Conservation (phyloP, 805 yeast species). For the Candida golubevii region DNA sequence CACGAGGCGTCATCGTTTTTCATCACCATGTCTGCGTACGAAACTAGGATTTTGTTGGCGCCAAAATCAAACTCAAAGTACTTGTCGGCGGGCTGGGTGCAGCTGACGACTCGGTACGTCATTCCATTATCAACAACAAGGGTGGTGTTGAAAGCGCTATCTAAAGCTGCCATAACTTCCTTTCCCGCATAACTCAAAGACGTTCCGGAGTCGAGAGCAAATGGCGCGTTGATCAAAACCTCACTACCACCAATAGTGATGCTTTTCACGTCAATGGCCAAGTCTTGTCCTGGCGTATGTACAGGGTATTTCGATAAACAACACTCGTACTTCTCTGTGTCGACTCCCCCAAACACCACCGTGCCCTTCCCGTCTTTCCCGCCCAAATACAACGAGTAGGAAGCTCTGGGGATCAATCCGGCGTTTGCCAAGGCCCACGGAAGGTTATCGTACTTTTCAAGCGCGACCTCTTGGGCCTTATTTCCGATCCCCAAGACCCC, state of each 20-base stretch:
- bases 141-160: slow-evolving; percentile 7
- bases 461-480: slow-evolving; percentile 3
- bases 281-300: slow-evolving; percentile 1
- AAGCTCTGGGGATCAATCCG: slow-evolving; percentile 52
- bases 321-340: slow-evolving; percentile 33
- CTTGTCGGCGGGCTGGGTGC: slow-evolving; percentile 15
- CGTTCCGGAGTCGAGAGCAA: slow-evolving; percentile 15
- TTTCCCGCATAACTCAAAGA: slow-evolving; percentile 9
- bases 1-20: slow-evolving; percentile 11
- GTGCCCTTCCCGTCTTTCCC: slow-evolving; percentile 25
- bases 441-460: slow-evolving; percentile 38
- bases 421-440: slow-evolving; percentile 57
- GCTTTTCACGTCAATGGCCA: slow-evolving; percentile 4
- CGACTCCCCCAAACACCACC: slow-evolving; percentile 40
- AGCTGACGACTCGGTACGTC: slow-evolving; percentile 9
- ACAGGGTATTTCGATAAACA: slow-evolving; percentile 8
- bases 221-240: slow-evolving; percentile 3
- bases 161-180: slow-evolving; percentile 5
- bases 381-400: slow-evolving; percentile 62
- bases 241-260: slow-evolving; percentile 3
- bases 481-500: slow-evolving; percentile 13
- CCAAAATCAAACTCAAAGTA: slow-evolving; percentile 14
- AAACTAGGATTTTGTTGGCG: slow-evolving; percentile 4
- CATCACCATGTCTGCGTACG: slow-evolving; percentile 9
- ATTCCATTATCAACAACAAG: slow-evolving; percentile 5